These are phyloP conservation scores for Eimeria necatrix DNA, from an alignment of 169 alveolate genomes.

Conservation along the genomic window DNA sequence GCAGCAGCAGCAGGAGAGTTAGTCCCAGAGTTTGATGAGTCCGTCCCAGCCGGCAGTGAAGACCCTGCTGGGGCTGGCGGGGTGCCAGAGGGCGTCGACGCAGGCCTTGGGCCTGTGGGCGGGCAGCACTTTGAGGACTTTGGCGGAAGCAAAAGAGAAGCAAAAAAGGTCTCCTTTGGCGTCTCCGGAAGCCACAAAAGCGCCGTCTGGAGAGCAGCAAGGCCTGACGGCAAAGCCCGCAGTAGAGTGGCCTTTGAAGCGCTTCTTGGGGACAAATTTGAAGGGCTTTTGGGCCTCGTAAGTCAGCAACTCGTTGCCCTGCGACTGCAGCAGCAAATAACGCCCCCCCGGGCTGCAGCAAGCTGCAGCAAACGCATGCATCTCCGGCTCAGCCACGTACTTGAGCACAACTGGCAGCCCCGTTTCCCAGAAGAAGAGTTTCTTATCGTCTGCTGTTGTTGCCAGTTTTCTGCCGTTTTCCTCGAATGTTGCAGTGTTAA, in stretches of 20 bases:
- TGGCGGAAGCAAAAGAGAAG: slow-evolving; percentile 97
- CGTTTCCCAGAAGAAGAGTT: slow-evolving; percentile 96
- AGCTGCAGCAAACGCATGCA: slow-evolving; percentile 95
- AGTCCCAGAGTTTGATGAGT: slow-evolving; percentile 85
- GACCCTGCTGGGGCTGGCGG: slow-evolving; percentile 87
- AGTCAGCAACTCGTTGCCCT: slow-evolving; percentile 94
- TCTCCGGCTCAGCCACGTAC: slow-evolving; percentile 95
- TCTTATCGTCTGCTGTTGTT: slow-evolving; percentile 97
- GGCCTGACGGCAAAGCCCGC: slow-evolving; percentile 96
- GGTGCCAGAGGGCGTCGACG: slow-evolving; percentile 96
- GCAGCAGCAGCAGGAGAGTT: not conserved
- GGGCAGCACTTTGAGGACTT: slow-evolving; percentile 92
- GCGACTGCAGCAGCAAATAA: slow-evolving; percentile 94
- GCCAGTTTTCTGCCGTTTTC: slow-evolving; percentile 94
- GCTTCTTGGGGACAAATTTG: slow-evolving; percentile 87
- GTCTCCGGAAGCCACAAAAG: slow-evolving; percentile 96
- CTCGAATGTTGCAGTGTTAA: slow-evolving; percentile 94
- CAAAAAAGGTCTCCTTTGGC: slow-evolving; percentile 92
- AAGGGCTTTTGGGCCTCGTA: slow-evolving; percentile 93
- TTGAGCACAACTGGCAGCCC: slow-evolving; percentile 96
- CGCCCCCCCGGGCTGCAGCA: slow-evolving; percentile 92
- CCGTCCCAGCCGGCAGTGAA: slow-evolving; percentile 93
- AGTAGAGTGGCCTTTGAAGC: slow-evolving; percentile 92
- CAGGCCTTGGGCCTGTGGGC: slow-evolving; percentile 97
- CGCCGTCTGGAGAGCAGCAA: slow-evolving; percentile 95